Percentiles rank a stretch among this genome's conserved stretches.
Conservation (phyloP, 495 filamentous ascomycete genomes). For the Aspergillus wentii region DNA sequence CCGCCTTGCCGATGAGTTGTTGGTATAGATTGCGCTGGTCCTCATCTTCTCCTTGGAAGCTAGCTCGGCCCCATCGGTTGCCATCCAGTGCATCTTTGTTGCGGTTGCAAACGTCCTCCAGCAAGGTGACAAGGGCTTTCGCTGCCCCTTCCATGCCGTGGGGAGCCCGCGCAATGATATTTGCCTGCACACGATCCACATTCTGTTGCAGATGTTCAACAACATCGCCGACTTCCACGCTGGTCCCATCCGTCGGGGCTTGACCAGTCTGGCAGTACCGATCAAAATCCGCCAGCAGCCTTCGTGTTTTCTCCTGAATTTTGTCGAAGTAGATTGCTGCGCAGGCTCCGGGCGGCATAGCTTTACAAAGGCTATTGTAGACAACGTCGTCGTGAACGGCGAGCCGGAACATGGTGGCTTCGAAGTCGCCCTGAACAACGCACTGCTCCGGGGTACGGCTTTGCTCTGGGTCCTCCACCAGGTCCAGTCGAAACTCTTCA, state of each 20-base stretch:
- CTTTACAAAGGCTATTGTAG: slow-evolving; percentile 40
- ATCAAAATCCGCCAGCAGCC: slow-evolving; percentile 36
- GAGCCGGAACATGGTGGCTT: slow-evolving; percentile 46
- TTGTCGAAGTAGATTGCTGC: slow-evolving; percentile 47
- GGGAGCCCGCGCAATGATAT: slow-evolving; percentile 31
- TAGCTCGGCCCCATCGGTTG: slow-evolving; percentile 31
- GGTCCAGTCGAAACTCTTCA: slow-evolving; percentile 39
- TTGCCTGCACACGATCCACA: slow-evolving; percentile 30
- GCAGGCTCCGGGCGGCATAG: slow-evolving; percentile 41
- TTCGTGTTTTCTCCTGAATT: slow-evolving; percentile 29
- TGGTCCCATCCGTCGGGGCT: slow-evolving; percentile 8
- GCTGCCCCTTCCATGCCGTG: slow-evolving; percentile 34
- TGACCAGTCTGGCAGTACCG: slow-evolving; percentile 36
- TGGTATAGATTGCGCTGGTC: slow-evolving; percentile 47
- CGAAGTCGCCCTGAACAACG: slow-evolving; percentile 45
- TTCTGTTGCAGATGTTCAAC: slow-evolving; percentile 27
- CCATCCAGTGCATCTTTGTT: slow-evolving; percentile 42
- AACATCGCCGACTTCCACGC: slow-evolving; percentile 28
- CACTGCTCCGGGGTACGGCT: slow-evolving; percentile 35
- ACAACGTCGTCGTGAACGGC: slow-evolving; percentile 44
- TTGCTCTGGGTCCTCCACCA: slow-evolving; percentile 22
- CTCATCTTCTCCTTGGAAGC: slow-evolving; percentile 38
- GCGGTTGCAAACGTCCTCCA: slow-evolving; percentile 38
- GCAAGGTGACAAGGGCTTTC: slow-evolving; percentile 35
- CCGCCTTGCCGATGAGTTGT: slow-evolving; percentile 38